These are phyloP conservation scores for Globisporangium echinulatum DNA, from an alignment of 352 stramenopile species.

Conservation along the genomic window DNA sequence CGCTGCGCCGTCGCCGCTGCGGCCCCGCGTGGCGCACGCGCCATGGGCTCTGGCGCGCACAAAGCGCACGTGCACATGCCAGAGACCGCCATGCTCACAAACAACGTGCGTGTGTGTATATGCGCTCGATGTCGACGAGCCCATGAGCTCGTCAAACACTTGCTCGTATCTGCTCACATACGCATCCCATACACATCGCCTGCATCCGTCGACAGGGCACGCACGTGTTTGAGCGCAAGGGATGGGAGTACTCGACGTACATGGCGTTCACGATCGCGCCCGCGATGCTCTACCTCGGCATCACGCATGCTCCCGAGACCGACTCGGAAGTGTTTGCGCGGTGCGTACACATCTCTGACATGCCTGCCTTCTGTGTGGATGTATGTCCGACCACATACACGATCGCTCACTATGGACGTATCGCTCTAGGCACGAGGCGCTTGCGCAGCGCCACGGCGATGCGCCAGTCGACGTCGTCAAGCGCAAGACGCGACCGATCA, in stretches of 20 bases:
- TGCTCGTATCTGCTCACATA: not conserved
- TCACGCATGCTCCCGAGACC: conserved; percentile 76
- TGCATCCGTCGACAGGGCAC: conserved; percentile 33
- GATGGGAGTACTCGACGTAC: conserved; percentile 80
- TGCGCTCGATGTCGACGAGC: too few relatives aligned
- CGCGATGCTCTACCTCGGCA: conserved; percentile 65
- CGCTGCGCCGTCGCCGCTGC: conserved; percentile 10
- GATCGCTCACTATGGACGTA: too few relatives aligned
- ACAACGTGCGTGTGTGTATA: conserved; percentile 50
- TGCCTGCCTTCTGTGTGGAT: not conserved
- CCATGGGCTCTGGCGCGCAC: conserved; percentile 46
- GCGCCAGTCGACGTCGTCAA: conserved; percentile 36
- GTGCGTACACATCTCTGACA: conserved; percentile 18
- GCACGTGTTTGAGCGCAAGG: conserved; percentile 74
- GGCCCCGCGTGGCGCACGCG: conserved; percentile 32
- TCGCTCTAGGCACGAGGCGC: conserved; percentile 42
- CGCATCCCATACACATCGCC: not conserved
- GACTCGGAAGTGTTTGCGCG: conserved; percentile 79
- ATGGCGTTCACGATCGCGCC: conserved; percentile 66
- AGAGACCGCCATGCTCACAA: conserved; percentile 84
- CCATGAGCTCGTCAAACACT: not conserved
- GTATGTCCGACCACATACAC: too few relatives aligned
- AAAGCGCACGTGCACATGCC: conserved; percentile 66
- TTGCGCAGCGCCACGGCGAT: conserved; percentile 42
- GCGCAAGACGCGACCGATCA: conserved; percentile 36